A percentile compares a stretch with the other conserved stretches of the same genome.
Evolutionary conservation across 148 eudicot species (phyloP).

Genomic region (Chenopodium formosanum): DNA sequence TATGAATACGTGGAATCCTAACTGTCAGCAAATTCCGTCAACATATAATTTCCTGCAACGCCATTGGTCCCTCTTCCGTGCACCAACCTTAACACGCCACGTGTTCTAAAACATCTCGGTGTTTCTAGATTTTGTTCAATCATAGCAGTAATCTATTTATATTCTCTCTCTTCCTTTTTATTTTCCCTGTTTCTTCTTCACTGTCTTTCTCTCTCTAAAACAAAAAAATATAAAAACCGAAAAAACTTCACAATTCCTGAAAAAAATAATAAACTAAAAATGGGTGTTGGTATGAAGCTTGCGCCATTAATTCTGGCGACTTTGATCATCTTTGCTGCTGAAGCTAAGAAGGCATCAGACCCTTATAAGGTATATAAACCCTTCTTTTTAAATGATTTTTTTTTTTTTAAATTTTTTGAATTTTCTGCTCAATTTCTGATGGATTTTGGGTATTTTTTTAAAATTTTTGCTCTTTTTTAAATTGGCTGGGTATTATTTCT

Average conservation of each 20-base stretch:
- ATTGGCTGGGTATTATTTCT: not conserved
- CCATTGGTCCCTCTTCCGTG: constrained; percentile 63
- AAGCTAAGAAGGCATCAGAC: constrained; percentile 50
- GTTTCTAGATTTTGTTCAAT: constrained; percentile 36
- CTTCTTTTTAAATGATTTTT: not conserved
- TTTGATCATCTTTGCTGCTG: constrained; percentile 33
- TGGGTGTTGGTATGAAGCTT: constrained; percentile 35
- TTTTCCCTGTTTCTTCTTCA: not conserved
- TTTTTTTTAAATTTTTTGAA: too few species aligned
- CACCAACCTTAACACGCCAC: constrained; percentile 38
- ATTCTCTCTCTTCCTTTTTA: not conserved
- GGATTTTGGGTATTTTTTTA: too few species aligned
- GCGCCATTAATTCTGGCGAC: constrained; percentile 24
- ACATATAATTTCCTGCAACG: constrained; percentile 22
- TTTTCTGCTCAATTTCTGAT: too few species aligned
- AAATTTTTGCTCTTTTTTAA: too few species aligned
- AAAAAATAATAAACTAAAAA: constrained; percentile 2
- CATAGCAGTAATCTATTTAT: constrained; percentile 33
- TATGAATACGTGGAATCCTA: not conserved
- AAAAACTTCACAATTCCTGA: not conserved
- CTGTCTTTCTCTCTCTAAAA: not conserved
- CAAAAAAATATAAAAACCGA: not conserved
- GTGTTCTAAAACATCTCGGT: constrained; percentile 30
- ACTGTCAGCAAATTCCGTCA: not conserved
- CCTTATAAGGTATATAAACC: constrained; percentile 48